Evolutionary conservation across 2,329 filamentous ascomycete genomes (phyloP).

Genomic region (Penicillium sp.): DNA sequence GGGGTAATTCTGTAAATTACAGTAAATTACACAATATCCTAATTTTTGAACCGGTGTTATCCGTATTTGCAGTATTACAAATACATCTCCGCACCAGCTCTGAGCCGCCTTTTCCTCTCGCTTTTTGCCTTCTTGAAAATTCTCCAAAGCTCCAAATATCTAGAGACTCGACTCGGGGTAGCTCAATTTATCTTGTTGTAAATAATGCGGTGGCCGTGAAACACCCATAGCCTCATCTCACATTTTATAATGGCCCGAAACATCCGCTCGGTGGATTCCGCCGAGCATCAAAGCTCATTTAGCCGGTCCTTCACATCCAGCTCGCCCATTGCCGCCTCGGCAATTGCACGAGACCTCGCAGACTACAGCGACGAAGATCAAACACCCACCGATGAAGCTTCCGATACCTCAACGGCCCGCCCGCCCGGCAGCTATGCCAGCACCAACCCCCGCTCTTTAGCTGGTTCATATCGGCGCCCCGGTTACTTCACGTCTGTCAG

Average conservation of each 20-base stretch:
- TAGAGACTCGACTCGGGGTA: neutral
- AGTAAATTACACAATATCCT: neutral
- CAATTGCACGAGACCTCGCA: constrained; percentile 64
- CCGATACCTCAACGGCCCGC: constrained; percentile 42
- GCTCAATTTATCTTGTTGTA: neutral
- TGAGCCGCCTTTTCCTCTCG: constrained; percentile 1
- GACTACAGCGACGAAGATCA: constrained; percentile 59
- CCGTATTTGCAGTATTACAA: neutral
- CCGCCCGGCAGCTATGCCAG: constrained; percentile 39
- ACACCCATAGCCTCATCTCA: neutral
- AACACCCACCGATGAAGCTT: constrained; percentile 40
- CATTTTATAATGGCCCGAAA: constrained; percentile 28
- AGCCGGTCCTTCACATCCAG: constrained; percentile 52
- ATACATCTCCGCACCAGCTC: constrained; percentile 8
- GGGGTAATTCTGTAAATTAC: neutral
- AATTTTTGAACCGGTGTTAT: neutral
- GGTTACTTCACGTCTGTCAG: constrained; percentile 71
- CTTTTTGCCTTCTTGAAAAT: neutral
- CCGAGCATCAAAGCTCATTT: constrained; percentile 29
- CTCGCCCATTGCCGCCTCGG: constrained; percentile 65
- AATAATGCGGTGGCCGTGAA: constrained; percentile 1
- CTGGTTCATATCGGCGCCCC: constrained; percentile 70
- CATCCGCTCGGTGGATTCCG: constrained; percentile 26
- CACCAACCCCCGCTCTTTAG: constrained; percentile 50
- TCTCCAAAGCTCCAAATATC: neutral